A percentile compares a stretch with the other conserved stretches of the same genome.
These are phyloP conservation scores for Phaseolus coccineus DNA, from an alignment of 331 rosid species.

Conservation along the genomic window DNA sequence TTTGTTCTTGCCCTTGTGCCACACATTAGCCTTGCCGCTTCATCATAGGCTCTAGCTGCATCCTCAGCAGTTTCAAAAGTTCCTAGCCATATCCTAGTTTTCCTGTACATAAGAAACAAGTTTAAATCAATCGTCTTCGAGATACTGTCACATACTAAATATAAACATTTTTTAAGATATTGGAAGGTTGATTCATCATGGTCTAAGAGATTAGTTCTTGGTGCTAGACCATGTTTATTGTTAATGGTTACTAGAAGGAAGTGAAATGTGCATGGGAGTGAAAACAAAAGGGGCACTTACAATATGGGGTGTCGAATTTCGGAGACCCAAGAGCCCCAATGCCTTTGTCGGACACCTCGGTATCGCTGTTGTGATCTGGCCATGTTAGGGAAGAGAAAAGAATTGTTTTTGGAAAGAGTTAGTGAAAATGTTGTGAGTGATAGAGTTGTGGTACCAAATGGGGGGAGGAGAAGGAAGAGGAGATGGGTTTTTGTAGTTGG, in stretches of 20 bases:
- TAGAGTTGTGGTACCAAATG: constrained; percentile 45
- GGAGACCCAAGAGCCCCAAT: constrained; percentile 99
- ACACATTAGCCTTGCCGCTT: constrained; percentile 96
- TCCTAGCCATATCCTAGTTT: constrained; percentile 97
- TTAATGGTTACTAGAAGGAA: background rate
- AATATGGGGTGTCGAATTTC: constrained; percentile 96
- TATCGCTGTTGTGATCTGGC: constrained; percentile 95
- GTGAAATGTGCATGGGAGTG: constrained; percentile 27
- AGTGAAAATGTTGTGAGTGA: constrained; percentile 55
- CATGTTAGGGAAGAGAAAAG: constrained; percentile 61
- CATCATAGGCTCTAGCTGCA: constrained; percentile 96
- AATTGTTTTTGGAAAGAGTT: constrained; percentile 51
- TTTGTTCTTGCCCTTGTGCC: constrained; percentile 93
- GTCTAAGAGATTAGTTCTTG: background rate
- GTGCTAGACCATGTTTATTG: background rate
- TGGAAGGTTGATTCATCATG: background rate
- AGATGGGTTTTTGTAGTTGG: constrained; percentile 70
- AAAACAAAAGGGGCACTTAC: constrained; percentile 57
- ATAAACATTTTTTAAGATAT: background rate
- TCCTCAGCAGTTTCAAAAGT: constrained; percentile 97
- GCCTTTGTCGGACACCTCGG: constrained; percentile 99
- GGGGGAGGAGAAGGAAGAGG: constrained; percentile 45
- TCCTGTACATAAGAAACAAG: constrained; percentile 57
- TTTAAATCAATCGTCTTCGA: background rate
- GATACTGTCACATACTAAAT: background rate